phyloP scores from a whole-genome alignment of 2,329 filamentous ascomycete species.

The Verticillium nonalfalfae region DNA sequence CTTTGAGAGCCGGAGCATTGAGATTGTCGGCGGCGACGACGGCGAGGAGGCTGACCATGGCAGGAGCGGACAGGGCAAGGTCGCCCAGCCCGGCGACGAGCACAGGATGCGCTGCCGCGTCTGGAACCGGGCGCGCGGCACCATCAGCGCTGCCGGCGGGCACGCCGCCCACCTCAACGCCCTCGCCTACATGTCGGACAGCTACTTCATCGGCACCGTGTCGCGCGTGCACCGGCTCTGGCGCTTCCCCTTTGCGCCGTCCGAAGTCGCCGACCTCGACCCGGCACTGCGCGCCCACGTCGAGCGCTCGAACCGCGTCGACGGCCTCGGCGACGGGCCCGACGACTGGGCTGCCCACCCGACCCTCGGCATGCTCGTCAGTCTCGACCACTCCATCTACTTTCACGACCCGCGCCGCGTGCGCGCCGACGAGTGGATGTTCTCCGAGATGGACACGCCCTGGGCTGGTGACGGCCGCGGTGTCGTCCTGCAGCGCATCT shows the following conservation, averaged over 20 bases:
- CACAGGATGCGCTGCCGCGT: conserved; percentile 61
- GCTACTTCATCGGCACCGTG: conserved; percentile 88
- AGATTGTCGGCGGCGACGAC: conserved; percentile 36
- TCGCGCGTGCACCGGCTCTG: conserved; percentile 74
- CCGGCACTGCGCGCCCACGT: conserved; percentile 30
- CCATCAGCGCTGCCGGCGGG: conserved; percentile 67
- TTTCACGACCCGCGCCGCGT: conserved; percentile 56
- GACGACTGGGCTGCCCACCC: conserved; percentile 46
- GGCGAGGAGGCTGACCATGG: conserved; percentile 13
- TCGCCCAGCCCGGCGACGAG: neutral
- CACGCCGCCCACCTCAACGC: conserved; percentile 78
- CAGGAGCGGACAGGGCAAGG: no score
- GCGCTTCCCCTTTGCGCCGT: conserved; percentile 55
- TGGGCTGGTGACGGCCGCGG: conserved; percentile 76
- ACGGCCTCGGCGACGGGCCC: conserved; percentile 32
- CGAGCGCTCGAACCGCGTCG: conserved; percentile 30
- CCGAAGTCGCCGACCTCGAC: conserved; percentile 46
- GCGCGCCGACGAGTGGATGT: conserved; percentile 68
- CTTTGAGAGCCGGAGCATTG: conserved; percentile 38
- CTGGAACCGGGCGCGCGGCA: conserved; percentile 71
- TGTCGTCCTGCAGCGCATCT: conserved; percentile 70
- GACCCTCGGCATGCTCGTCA: conserved; percentile 78
- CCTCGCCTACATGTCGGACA: conserved; percentile 88
- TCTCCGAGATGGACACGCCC: conserved; percentile 71
- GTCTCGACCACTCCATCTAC: conserved; percentile 68